phyloP scores from a whole-genome alignment of 768 basidiomycete genomes.

The Boletus coccyginus region DNA sequence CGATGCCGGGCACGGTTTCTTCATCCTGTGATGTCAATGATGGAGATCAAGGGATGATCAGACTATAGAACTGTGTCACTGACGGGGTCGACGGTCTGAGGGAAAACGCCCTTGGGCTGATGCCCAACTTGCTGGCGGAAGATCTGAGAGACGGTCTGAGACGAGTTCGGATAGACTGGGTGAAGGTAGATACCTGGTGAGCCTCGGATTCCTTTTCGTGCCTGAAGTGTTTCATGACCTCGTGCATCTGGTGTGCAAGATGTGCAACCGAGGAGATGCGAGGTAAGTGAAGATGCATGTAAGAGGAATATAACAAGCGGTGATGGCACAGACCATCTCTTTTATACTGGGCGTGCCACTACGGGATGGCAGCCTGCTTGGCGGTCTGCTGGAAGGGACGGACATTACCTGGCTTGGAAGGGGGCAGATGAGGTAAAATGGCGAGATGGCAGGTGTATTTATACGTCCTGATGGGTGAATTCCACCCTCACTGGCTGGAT shows the following conservation, averaged over 20 bases:
- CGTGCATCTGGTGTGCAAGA: slow-evolving; percentile 57
- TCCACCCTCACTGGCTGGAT: background rate
- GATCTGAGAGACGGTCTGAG: slow-evolving; percentile 46
- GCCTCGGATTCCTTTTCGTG: slow-evolving; percentile 87
- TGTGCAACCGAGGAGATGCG: slow-evolving; percentile 26
- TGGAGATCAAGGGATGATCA: background rate
- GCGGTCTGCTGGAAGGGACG: slow-evolving; percentile 22
- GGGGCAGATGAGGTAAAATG: slow-evolving; percentile 16
- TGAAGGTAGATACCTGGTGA: slow-evolving; percentile 55
- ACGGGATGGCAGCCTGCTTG: slow-evolving; percentile 35
- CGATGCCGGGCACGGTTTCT: slow-evolving; percentile 86
- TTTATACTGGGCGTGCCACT: slow-evolving; percentile 40
- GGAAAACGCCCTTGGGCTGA: slow-evolving; percentile 58
- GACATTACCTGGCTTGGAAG: slow-evolving; percentile 20
- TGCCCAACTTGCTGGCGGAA: slow-evolving; percentile 74
- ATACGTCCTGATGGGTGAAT: slow-evolving; percentile 8
- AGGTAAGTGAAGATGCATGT: slow-evolving; percentile 32
- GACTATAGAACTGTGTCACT: slow-evolving; percentile 14
- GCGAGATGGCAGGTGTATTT: slow-evolving; percentile 16
- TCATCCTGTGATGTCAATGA: slow-evolving; percentile 54
- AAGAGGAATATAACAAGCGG: background rate
- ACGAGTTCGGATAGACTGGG: background rate
- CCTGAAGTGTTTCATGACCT: slow-evolving; percentile 63
- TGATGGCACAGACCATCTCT: slow-evolving; percentile 38
- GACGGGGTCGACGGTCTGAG: slow-evolving; percentile 71